Conservation (phyloP, 331 rosid species). For the Rosa hybrid region DNA sequence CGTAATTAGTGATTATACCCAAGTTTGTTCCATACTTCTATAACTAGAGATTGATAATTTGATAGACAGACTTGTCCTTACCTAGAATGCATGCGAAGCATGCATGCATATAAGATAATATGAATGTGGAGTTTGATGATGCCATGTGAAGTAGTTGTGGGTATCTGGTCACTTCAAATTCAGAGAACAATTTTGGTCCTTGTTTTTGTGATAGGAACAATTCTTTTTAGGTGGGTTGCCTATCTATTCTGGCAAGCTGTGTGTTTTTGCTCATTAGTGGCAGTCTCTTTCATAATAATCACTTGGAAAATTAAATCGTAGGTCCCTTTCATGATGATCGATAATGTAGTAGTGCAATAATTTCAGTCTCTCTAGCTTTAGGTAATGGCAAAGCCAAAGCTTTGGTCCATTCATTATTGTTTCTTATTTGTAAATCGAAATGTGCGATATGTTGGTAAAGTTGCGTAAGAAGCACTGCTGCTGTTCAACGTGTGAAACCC, state of each 20-base stretch:
- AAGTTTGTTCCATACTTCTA: conserved; percentile 5
- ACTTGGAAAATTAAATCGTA: not conserved
- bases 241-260: conserved; percentile 20
- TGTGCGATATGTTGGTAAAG: not conserved
- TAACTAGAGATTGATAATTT: not conserved
- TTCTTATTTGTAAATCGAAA: not conserved
- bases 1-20: not conserved
- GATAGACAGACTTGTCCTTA: not conserved
- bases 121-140: not conserved
- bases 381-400: conserved; percentile 20
- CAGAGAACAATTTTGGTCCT: not conserved
- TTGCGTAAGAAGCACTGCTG: conserved; percentile 50
- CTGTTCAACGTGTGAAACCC: conserved; percentile 15
- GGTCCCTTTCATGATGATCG: conserved; percentile 38
- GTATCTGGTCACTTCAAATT: not conserved
- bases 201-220: conserved; percentile 18
- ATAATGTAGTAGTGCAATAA: conserved; percentile 25
- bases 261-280: conserved; percentile 22
- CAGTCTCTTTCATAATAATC: conserved; percentile 39
- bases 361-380: conserved; percentile 22
- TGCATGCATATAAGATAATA: not conserved
- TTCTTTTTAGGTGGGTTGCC: conserved; percentile 33
- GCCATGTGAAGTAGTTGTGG: conserved; percentile 17
- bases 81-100: conserved; percentile 4
- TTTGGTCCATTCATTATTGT: conserved; percentile 41